Base-by-base conservation (phyloP, 345 rosid species). In the Bruguiera parviflora region DNA sequence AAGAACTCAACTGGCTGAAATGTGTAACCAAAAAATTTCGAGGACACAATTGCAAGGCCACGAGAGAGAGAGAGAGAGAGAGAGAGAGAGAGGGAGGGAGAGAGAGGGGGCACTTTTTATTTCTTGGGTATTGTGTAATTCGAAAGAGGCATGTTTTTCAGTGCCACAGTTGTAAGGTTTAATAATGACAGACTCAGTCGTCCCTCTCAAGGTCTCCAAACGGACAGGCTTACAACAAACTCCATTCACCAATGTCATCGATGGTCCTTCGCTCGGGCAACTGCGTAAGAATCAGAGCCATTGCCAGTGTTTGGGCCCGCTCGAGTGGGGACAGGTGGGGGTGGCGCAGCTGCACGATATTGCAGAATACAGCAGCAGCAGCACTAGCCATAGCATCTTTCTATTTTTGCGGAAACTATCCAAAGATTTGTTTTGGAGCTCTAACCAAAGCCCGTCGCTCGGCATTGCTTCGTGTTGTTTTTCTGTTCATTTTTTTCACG, bases 71-170 rank as follows among this genome's bases (percentile, higher is more conserved):
- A 21, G 63, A 52, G 53, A 10, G 46, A 10, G 20, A 61, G 27
- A 32, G 64, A 29, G 59, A n/a, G 66, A 39, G 52, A 68, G 65
- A 20, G 67, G 18, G 43, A 53, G 52, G 69, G 68, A 46, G 69
- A 63, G 46, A 64, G 53, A 32, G 72, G 43, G 16, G 25, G 63
- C 29, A 65, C 76, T 67, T 76, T 68, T 70, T 57, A 28, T 32
- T 60, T 61, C 46, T 35, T 11, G 49, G 18, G 18, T 43, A 13
- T 43, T 15, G 5, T 43, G 49, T 43, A 4, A 18, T 43, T 13
- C 18, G 5, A 39, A 69, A 75, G 64, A 68, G 39, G 78, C 91
- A 87, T 89, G 85, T 75, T 84, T 89, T 89, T 89, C 92, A 86
- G 94, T 89, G 94, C 94, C 84, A 73, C 53, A 64, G 72, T 74